Conservation (phyloP, 1,139 yeast genomes). For the Yamadazyma friedrichii region DNA sequence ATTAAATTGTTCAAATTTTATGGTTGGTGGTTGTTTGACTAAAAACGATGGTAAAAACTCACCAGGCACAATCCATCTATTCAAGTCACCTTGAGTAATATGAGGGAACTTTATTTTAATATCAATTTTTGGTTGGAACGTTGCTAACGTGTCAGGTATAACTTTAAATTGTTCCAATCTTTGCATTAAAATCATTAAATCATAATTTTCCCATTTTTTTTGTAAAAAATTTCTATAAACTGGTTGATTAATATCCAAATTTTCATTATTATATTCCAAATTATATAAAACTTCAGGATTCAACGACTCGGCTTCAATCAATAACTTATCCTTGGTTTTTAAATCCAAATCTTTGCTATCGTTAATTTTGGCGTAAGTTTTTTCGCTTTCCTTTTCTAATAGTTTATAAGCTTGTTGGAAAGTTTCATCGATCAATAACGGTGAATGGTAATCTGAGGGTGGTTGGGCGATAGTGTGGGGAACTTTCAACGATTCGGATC, state of each 20-base stretch:
- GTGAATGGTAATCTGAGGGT: conserved; percentile 51
- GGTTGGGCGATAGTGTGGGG: conserved; percentile 1
- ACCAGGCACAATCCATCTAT: conserved; percentile 79
- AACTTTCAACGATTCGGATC: conserved; percentile 36
- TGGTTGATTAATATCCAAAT: conserved; percentile 69
- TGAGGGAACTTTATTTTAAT: conserved; percentile 77
- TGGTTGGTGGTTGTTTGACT: conserved; percentile 70
- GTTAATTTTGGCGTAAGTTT: conserved; percentile 22
- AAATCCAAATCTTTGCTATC: conserved; percentile 8
- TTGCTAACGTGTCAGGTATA: conserved; percentile 92
- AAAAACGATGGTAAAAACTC: conserved; percentile 67
- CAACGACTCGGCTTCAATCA: conserved; percentile 52
- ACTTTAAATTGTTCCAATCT: conserved; percentile 82
- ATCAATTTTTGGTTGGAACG: conserved; percentile 79
- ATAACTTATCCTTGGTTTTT: conserved; percentile 22
- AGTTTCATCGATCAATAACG: conserved; percentile 67
- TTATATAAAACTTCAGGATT: conserved; percentile 87
- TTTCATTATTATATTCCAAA: conserved; percentile 35
- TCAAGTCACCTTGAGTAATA: conserved; percentile 48
- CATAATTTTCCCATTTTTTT: conserved; percentile 70
- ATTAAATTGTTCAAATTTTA: conserved; percentile 75
- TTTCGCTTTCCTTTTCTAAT: conserved; percentile 45
- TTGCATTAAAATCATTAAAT: conserved; percentile 76
- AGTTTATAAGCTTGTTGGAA: conserved; percentile 67
- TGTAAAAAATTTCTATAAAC: conserved; percentile 71